A percentile compares a stretch with the other conserved stretches of the same genome.
Conservation (phyloP, 2,329 filamentous ascomycete species). For the Amylocarpus encephaloides region DNA sequence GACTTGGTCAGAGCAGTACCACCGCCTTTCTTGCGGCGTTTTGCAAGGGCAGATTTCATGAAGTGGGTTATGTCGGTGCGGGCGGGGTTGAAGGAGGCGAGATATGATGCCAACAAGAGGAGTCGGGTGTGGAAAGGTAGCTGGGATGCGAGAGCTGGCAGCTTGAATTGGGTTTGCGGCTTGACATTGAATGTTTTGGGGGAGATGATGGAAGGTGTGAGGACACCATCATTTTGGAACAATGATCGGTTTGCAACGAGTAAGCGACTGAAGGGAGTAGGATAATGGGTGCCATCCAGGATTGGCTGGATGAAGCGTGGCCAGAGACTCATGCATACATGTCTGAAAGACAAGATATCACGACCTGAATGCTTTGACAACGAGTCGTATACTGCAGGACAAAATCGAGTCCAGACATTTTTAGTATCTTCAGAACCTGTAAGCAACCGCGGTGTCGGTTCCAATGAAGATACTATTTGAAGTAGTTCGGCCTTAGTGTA, state of each 20-base stretch:
- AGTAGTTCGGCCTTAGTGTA: conserved; percentile 79
- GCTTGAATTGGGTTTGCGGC: conserved; percentile 9
- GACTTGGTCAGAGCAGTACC: conserved; percentile 36
- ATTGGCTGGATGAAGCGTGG: conserved; percentile 76
- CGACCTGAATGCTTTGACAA: conserved; percentile 74
- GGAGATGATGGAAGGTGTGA: conserved; percentile 58
- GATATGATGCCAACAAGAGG: conserved; percentile 69
- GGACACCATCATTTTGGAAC: conserved; percentile 66
- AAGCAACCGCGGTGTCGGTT: conserved; percentile 42
- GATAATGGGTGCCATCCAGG: conserved; percentile 56
- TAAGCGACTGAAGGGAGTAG: conserved; percentile 78
- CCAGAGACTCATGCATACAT: conserved; percentile 72
- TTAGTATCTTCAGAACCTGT: conserved; percentile 43
- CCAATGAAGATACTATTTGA: conserved; percentile 59
- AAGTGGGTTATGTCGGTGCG: conserved; percentile 70
- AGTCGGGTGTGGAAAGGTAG: conserved; percentile 69
- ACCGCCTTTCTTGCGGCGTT: conserved; percentile 36
- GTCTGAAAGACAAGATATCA: conserved; percentile 66
- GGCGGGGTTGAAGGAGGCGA: conserved; percentile 72
- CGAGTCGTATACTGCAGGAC: conserved; percentile 79
- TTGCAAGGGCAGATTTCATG: conserved; percentile 41
- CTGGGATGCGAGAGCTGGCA: conserved; percentile 42
- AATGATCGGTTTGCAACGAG: conserved; percentile 63
- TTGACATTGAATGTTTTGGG: conserved; percentile 3
- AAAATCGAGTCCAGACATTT: conserved; percentile 76